Percentiles rank a stretch among this genome's conserved stretches.
phyloP scores from a whole-genome alignment of 192 early-diverging fungal species.

The Backusella mclennaniae region DNA sequence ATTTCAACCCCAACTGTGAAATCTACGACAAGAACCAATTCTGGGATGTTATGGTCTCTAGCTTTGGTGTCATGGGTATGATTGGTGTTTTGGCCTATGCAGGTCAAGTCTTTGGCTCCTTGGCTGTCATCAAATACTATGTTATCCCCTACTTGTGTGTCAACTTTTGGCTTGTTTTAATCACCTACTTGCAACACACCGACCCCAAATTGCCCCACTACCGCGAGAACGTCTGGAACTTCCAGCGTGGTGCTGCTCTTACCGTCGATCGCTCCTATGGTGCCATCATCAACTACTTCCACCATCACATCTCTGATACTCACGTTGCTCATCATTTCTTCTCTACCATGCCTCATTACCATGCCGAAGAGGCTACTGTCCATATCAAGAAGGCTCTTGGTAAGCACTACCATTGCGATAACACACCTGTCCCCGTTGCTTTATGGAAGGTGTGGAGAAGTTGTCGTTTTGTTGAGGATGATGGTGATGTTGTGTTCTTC shows the following conservation, averaged over 20 bases:
- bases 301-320: constrained; percentile 81
- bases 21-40: constrained; percentile 80
- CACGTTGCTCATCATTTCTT: constrained; percentile 97
- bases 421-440: constrained; percentile 65
- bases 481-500: constrained; percentile 74
- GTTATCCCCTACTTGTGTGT: constrained; percentile 87
- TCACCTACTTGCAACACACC: constrained; percentile 95
- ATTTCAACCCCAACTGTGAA: constrained; percentile 79
- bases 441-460: constrained; percentile 65
- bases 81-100: constrained; percentile 46
- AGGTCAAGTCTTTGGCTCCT: constrained; percentile 48
- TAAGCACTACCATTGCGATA: constrained; percentile 76
- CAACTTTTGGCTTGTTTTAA: constrained; percentile 93
- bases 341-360: constrained; percentile 97
- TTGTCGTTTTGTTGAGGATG: constrained; percentile 93
- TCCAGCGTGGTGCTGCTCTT: constrained; percentile 83
- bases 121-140: constrained; percentile 82
- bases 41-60: constrained; percentile 67
- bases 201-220: constrained; percentile 86
- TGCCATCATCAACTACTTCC: constrained; percentile 78
- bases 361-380: constrained; percentile 83
- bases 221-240: constrained; percentile 81
- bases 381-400: constrained; percentile 81
- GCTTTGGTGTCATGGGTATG: constrained; percentile 62
- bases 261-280: constrained; percentile 92